These are phyloP conservation scores for slime mould (Dictyostelium discoideum) DNA, from an alignment of 78 protist genomes.

Conservation along the genomic window DNA sequence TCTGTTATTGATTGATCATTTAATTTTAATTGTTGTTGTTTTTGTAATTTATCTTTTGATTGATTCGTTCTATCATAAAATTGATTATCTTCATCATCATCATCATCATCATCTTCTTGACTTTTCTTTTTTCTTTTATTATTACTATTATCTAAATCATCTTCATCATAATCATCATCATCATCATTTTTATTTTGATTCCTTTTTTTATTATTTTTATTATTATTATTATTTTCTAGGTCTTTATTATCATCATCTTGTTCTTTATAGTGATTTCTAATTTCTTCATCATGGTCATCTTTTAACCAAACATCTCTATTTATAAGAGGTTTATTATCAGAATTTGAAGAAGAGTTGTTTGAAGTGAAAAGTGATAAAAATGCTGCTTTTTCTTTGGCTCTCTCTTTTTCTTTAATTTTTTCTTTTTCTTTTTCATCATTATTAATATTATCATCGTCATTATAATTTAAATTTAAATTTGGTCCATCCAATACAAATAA, in stretches of 20 bases:
- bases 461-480: not conserved
- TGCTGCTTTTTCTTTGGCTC: not conserved
- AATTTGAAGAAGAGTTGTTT: not conserved
- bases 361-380: not conserved
- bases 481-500: constrained; percentile 40
- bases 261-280: constrained; percentile 19
- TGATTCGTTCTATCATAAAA: constrained; percentile 64
- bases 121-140: not conserved
- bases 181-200: not conserved
- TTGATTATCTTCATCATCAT: constrained; percentile 25
- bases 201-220: not conserved
- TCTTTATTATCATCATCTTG: constrained; percentile 20
- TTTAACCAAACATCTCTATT: constrained; percentile 21
- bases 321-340: not conserved
- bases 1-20: not conserved
- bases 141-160: not conserved
- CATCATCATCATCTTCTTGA: not conserved
- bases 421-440: not conserved
- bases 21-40: not conserved
- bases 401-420: not conserved
- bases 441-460: not conserved
- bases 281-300: constrained; percentile 32
- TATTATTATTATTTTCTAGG: not conserved
- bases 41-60: constrained; percentile 14
- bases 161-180: constrained; percentile 34